Conservation (phyloP, 2,329 filamentous ascomycete species). For the Colletotrichum limetticola region DNA sequence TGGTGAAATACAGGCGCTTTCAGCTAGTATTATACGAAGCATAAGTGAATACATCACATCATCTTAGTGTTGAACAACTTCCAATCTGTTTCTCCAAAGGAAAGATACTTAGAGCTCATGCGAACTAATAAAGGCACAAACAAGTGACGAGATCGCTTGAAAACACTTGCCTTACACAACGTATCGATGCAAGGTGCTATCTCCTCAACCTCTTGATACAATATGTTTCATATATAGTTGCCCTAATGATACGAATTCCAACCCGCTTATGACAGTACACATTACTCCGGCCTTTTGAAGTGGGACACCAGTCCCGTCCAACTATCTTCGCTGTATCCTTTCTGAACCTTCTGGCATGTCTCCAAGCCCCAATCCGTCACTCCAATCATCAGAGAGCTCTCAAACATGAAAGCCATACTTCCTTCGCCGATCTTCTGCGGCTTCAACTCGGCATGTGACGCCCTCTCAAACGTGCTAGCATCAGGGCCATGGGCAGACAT, state of each 20-base stretch:
- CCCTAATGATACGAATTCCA: background rate
- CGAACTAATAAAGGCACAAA: no score
- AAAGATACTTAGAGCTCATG: no score
- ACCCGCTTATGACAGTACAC: background rate
- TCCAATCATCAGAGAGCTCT: slow-evolving; percentile 60
- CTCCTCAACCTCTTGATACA: background rate
- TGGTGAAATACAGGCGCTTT: no score
- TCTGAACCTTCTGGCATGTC: slow-evolving; percentile 51
- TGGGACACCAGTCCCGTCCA: slow-evolving; percentile 54
- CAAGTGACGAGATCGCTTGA: no score
- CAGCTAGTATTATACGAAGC: rapidly evolving
- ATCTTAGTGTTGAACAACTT: no score
- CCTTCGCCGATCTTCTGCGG: slow-evolving; percentile 56
- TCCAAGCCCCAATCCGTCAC: slow-evolving; percentile 63
- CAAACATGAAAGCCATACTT: slow-evolving; percentile 63
- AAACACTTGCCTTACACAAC: background rate
- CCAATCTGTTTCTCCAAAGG: no score
- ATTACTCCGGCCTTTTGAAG: slow-evolving; percentile 10
- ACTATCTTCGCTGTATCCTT: slow-evolving; percentile 72
- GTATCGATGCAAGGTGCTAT: rapidly evolving
- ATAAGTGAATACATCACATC: no score
- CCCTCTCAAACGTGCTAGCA: slow-evolving; percentile 56
- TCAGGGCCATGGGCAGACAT: slow-evolving; percentile 67
- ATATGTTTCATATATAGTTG: background rate
- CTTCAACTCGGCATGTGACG: slow-evolving; percentile 54